phyloP scores from a whole-genome alignment of 192 early-diverging fungal genomes.

The Coemansia sp. region DNA sequence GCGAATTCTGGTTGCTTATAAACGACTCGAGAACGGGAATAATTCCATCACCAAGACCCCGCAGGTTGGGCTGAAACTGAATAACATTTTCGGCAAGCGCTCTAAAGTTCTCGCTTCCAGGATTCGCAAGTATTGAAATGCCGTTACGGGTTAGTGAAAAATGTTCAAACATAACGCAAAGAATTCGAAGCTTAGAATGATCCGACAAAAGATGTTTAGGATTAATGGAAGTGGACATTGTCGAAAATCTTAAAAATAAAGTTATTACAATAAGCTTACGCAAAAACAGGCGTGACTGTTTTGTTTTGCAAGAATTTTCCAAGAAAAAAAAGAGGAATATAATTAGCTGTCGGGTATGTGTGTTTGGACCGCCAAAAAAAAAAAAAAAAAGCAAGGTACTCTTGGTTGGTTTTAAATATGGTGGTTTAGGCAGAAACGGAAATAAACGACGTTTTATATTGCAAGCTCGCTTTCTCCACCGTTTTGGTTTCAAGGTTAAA shows the following conservation, averaged over 20 bases:
- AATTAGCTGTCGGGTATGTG: not conserved
- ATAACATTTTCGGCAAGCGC: slow-evolving; percentile 12
- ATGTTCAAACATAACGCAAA: slow-evolving; percentile 32
- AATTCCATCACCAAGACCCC: not conserved
- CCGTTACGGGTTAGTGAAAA: slow-evolving; percentile 28
- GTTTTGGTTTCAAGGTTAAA: not conserved
- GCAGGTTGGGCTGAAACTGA: slow-evolving; percentile 22
- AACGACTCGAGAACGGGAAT: slow-evolving; percentile 31
- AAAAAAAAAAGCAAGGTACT: not conserved
- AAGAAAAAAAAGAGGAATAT: not conserved
- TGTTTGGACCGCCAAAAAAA: not conserved
- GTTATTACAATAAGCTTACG: not conserved
- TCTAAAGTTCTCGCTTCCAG: slow-evolving; percentile 6
- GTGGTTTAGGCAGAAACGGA: not conserved
- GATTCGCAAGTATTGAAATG: slow-evolving; percentile 26
- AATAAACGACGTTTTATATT: not conserved
- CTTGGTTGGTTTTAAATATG: not conserved
- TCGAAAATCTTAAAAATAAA: not conserved
- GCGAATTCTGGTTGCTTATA: slow-evolving; percentile 45
- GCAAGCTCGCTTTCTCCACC: not conserved
- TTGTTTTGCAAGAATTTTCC: not conserved
- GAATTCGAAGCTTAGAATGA: slow-evolving; percentile 30
- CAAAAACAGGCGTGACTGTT: not conserved
- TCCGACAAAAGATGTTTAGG: slow-evolving; percentile 27
- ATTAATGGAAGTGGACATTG: slow-evolving; percentile 8